Conservation (phyloP, 2,329 filamentous ascomycete genomes). For the Lasiodiplodia gonubiensis region DNA sequence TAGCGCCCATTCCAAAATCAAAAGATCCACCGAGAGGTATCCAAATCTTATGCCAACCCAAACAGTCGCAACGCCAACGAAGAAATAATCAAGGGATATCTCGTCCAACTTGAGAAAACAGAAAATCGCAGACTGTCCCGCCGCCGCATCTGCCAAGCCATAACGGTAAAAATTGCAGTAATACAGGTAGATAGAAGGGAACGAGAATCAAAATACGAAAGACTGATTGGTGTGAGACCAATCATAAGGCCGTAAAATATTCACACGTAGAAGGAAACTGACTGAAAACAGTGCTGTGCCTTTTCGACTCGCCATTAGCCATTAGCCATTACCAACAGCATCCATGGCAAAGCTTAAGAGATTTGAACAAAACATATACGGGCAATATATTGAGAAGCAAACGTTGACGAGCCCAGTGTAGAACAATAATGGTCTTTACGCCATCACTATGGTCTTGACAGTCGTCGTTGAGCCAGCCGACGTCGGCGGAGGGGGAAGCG, state of each 20-base stretch:
- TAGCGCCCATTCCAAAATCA: conserved; percentile 7
- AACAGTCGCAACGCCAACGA: conserved; percentile 6
- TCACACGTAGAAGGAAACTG: conserved; percentile 16
- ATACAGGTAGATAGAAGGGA: conserved; percentile 8
- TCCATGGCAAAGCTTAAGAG: conserved; percentile 3
- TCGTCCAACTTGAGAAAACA: conserved; percentile 2
- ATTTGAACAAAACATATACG: neutral
- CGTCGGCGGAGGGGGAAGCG: conserved; percentile 15
- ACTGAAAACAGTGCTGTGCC: neutral
- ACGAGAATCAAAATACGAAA: neutral
- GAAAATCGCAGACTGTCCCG: neutral
- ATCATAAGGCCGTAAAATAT: conserved; percentile 1
- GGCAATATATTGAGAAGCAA: neutral
- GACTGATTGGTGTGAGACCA: neutral
- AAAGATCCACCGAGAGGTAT: conserved; percentile 14
- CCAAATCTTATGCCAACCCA: conserved; percentile 10
- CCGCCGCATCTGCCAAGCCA: neutral
- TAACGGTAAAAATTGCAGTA: neutral
- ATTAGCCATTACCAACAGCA: conserved; percentile 24
- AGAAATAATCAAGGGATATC: conserved; percentile 17
- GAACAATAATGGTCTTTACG: neutral
- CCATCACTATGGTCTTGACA: conserved; percentile 20
- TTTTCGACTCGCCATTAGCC: conserved; percentile 20
- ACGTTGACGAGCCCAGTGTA: neutral
- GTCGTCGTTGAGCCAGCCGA: conserved; percentile 11